phyloP scores from a whole-genome alignment of 169 alveolate species.

The Plasmodium ovale region DNA sequence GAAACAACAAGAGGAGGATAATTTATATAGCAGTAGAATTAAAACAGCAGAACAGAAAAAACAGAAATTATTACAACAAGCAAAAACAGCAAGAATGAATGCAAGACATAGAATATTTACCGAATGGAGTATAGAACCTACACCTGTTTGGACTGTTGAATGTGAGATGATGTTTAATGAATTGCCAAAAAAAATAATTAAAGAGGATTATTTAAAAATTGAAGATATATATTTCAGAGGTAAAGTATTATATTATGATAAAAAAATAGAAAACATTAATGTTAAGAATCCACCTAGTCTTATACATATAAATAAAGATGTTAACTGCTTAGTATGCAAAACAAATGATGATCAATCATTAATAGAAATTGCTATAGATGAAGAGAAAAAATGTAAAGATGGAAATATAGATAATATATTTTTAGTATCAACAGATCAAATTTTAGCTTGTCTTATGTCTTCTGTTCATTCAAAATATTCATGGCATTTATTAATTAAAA shows the following conservation, averaged over 20 bases:
- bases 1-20: conserved; percentile 86
- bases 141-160: conserved; percentile 90
- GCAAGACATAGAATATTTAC: conserved; percentile 91
- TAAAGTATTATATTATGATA: conserved; percentile 87
- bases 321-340: conserved; percentile 36
- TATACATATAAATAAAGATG: conserved; percentile 41
- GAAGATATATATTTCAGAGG: conserved; percentile 92
- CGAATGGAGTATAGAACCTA: conserved; percentile 94
- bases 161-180: conserved; percentile 90
- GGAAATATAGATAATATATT: conserved; percentile 56
- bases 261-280: conserved; percentile 88
- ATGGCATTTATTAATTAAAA: conserved; percentile 91
- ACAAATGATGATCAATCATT: conserved; percentile 61
- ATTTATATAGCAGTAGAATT: conserved; percentile 82
- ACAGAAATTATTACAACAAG: conserved; percentile 84
- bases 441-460: conserved; percentile 90
- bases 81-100: conserved; percentile 83
- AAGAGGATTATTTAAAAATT: conserved; percentile 80
- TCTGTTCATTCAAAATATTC: conserved; percentile 92
- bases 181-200: conserved; percentile 88
- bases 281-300: conserved; percentile 84
- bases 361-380: conserved; percentile 41
- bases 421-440: conserved; percentile 92
- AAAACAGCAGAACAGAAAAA: conserved; percentile 85
- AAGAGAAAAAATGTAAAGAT: conserved; percentile 27